These are phyloP conservation scores for Lanmaoa rubissima DNA, from an alignment of 768 basidiomycete genomes.

Conservation along the genomic window DNA sequence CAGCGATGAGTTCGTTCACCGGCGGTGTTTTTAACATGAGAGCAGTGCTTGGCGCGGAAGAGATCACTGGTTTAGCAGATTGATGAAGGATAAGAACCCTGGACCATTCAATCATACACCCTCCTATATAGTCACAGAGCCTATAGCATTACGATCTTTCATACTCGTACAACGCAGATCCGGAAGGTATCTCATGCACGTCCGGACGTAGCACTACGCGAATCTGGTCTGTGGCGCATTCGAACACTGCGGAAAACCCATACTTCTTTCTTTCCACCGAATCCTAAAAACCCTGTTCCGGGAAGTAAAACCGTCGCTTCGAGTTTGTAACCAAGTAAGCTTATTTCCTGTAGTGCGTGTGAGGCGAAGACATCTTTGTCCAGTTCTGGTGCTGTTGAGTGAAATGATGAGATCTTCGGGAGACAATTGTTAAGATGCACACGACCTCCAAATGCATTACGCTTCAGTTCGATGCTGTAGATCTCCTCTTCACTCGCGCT, in stretches of 20 bases:
- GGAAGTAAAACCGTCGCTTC: slow-evolving; percentile 67
- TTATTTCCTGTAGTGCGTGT: slow-evolving; percentile 60
- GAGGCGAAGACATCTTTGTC: slow-evolving; percentile 58
- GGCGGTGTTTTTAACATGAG: slow-evolving; percentile 41
- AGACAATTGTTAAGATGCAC: not conserved
- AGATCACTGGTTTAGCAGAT: slow-evolving; percentile 33
- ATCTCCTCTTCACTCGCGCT: slow-evolving; percentile 49
- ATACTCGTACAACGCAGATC: slow-evolving; percentile 16
- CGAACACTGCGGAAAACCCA: slow-evolving; percentile 58
- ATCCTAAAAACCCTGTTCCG: slow-evolving; percentile 34
- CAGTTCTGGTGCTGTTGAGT: slow-evolving; percentile 37
- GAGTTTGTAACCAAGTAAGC: slow-evolving; percentile 55
- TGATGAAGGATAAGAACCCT: slow-evolving; percentile 15
- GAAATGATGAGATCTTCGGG: slow-evolving; percentile 2
- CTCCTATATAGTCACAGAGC: not conserved
- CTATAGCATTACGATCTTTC: slow-evolving; percentile 1
- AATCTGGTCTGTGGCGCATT: slow-evolving; percentile 30
- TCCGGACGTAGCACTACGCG: slow-evolving; percentile 23
- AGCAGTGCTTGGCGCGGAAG: slow-evolving; percentile 35
- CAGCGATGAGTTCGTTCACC: slow-evolving; percentile 38
- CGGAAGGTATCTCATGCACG: slow-evolving; percentile 12
- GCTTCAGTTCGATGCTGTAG: slow-evolving; percentile 56
- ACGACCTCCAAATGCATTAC: slow-evolving; percentile 36
- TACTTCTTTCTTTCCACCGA: slow-evolving; percentile 51
- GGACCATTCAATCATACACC: not conserved